These are phyloP conservation scores for Tylopilus orsonianus DNA, from an alignment of 1,284 basidiomycete species.

Conservation along the genomic window DNA sequence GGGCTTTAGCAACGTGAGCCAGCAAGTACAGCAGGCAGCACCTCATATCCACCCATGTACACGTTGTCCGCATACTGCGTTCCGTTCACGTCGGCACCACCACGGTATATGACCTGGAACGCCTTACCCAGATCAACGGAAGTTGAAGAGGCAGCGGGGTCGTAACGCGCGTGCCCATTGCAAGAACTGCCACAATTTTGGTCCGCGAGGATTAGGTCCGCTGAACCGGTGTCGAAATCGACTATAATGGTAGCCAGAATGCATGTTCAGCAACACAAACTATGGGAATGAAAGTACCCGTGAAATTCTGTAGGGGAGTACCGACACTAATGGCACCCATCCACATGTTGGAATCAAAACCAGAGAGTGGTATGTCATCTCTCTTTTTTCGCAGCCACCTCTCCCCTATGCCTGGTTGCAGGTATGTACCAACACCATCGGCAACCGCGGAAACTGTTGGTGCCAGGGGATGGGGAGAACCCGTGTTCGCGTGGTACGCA, in stretches of 20 bases:
- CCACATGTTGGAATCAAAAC: slow-evolving; percentile 36
- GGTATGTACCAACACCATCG: background rate
- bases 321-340: slow-evolving; percentile 43
- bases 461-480: slow-evolving; percentile 36
- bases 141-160: slow-evolving; percentile 33
- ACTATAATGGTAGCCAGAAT: slow-evolving; percentile 29
- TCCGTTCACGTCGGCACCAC: slow-evolving; percentile 35
- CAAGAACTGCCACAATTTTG: slow-evolving; percentile 38
- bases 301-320: slow-evolving; percentile 38
- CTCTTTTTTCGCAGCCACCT: slow-evolving; percentile 16
- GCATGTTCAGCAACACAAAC: background rate
- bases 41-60: slow-evolving; percentile 32
- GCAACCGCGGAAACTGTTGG: slow-evolving; percentile 12
- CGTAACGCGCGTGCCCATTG: slow-evolving; percentile 36
- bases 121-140: slow-evolving; percentile 21
- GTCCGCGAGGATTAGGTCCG: slow-evolving; percentile 39
- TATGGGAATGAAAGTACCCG: slow-evolving; percentile 20
- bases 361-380: slow-evolving; percentile 30
- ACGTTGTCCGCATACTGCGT: slow-evolving; percentile 37
- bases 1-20: background rate
- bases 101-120: slow-evolving; percentile 32
- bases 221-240: slow-evolving; percentile 44
- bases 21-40: slow-evolving; percentile 21
- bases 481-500: slow-evolving; percentile 41
- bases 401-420: slow-evolving; percentile 3